Evolutionary conservation across 345 rosid genomes (phyloP), one percentile per base, ranked within the genome.

Genomic region (Pugionium dolabratum): DNA sequence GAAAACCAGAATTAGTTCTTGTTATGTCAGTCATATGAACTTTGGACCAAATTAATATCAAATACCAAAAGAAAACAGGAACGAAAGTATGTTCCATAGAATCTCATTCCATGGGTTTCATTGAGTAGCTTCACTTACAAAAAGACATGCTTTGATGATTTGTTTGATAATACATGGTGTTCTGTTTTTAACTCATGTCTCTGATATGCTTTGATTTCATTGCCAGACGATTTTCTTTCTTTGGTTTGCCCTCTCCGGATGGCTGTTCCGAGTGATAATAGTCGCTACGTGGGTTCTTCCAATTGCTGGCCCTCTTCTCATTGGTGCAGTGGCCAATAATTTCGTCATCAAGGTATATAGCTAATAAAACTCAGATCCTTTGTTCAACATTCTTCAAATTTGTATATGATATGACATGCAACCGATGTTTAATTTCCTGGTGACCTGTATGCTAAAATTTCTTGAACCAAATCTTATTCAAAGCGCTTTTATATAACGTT

Each of bases 181-280:
- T 40, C 33, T 6, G 1, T 68, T 34, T 28, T 42, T 36, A 35
- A 39, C 25, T 62, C 56, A 39, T 28, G 47, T 39, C 18, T 39
- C 39, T 30, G 18, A 29, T 64, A 50, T 56, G 44, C 6, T 35
- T 43, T 58, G 34, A 30, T 66, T 50, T 51, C 55, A 26, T 60
- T 25, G 28, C 37, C 71, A 93, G 98, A 86, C 90, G 55, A 71
- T 90, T 39, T 87, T 93, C 81, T 86, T 93, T 75, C 81, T 89
- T 54, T 93, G 98, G 98, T 86, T 90, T 80, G 87, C 96, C 1
- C 80, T 90, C 60, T 90, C 98, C 58, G 98, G 98, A 62, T 93
- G 98, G 98, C 80, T 93, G 44, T 93, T 93, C 75, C 94, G 91
- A 34, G 57, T 80, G 65, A 76, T 93, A 57, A 78, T 93, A 59